Evolutionary conservation across 345 rosid species (phyloP).

Genomic region (Eucalyptus curtisii): DNA sequence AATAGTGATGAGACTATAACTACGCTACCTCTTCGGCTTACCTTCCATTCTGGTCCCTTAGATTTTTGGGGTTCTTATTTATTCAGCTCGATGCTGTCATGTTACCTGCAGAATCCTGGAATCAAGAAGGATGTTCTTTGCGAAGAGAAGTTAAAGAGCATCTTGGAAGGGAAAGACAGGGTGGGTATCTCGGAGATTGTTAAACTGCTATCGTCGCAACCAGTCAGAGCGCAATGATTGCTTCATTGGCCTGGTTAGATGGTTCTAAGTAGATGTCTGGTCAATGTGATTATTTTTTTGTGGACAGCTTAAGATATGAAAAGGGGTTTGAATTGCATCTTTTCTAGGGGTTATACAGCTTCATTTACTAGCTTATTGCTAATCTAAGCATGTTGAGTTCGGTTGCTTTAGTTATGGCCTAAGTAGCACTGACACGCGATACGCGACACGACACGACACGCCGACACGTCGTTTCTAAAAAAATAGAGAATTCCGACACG

Average conservation of each 20-base stretch:
- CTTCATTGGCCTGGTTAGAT: background rate
- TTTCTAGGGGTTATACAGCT: background rate
- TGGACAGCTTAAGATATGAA: background rate
- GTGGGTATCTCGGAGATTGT: slow-evolving; percentile 26
- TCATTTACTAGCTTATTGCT: background rate
- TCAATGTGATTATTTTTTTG: background rate
- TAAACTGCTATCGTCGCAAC: slow-evolving; percentile 21
- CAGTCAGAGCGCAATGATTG: background rate
- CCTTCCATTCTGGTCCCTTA: background rate
- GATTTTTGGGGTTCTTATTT: background rate
- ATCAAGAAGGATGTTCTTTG: slow-evolving; percentile 15
- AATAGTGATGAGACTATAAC: background rate
- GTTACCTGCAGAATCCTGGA: slow-evolving; percentile 21
- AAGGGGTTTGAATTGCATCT: background rate
- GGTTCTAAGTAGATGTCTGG: background rate
- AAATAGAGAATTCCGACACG: too few relatives aligned
- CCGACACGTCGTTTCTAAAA: too few relatives aligned
- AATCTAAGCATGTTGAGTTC: background rate
- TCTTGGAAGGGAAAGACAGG: slow-evolving; percentile 26
- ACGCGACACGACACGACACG: too few relatives aligned
- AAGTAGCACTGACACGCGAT: too few relatives aligned
- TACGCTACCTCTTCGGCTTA: background rate
- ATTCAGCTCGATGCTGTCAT: background rate
- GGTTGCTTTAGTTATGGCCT: background rate
- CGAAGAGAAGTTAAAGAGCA: slow-evolving; percentile 21